Evolutionary conservation across 1,284 basidiomycete species (phyloP).

Genomic region (Naganishia sp.): DNA sequence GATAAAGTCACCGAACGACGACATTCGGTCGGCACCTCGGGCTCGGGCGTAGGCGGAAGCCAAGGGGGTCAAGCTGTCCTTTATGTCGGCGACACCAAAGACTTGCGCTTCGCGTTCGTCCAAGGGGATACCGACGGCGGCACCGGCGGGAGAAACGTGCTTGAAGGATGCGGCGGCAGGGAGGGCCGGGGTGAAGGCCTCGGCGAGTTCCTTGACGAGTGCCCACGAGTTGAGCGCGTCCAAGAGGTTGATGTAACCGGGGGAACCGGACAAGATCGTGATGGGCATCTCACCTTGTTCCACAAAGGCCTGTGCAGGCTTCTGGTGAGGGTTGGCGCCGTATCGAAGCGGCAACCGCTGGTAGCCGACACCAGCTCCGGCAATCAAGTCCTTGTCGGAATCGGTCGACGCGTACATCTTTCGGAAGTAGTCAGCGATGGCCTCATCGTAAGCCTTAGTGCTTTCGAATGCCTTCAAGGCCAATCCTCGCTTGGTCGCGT

Average conservation of each 20-base stretch:
- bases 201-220: conserved; percentile 90
- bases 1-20: conserved; percentile 98
- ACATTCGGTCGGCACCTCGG: conserved; percentile 97
- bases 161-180: conserved; percentile 99
- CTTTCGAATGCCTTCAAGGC: conserved; percentile 98
- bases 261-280: conserved; percentile 89
- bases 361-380: conserved; percentile 62
- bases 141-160: conserved; percentile 97
- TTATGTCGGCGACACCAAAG: conserved; percentile 93
- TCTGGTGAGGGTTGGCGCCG: conserved; percentile 98
- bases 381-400: conserved; percentile 63
- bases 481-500: conserved; percentile 71
- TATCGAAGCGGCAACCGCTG: conserved; percentile 88
- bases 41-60: conserved; percentile 95
- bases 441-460: conserved; percentile 91
- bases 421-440: conserved; percentile 95
- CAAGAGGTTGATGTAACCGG: conserved; percentile 98
- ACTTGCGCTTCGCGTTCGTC: conserved; percentile 86
- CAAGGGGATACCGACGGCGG: conserved; percentile 84
- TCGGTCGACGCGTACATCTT: conserved; percentile 88
- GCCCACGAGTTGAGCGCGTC: conserved; percentile 97
- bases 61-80: conserved; percentile 74
- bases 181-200: conserved; percentile 64
- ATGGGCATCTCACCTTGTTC: conserved; percentile 87
- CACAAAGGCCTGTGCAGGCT: conserved; percentile 96